These are phyloP conservation scores for Phlebopus sp. DNA, from an alignment of 1,284 basidiomycete genomes.

Conservation along the genomic window DNA sequence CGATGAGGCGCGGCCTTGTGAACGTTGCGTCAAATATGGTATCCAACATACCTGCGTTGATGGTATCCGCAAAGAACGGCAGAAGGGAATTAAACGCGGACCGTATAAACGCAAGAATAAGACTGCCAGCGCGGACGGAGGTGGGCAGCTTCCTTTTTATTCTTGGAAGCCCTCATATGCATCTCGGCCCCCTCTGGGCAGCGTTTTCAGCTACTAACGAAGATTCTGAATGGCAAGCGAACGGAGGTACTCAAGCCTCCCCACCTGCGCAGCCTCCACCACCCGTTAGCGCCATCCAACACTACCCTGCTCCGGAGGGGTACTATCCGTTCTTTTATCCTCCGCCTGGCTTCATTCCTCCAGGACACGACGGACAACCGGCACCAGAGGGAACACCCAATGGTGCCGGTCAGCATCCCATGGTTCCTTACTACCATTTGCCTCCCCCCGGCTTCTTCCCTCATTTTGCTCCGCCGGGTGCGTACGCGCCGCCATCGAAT, in stretches of 20 bases:
- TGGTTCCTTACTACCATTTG: slow-evolving; percentile 45
- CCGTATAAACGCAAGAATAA: slow-evolving; percentile 81
- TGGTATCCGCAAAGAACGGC: slow-evolving; percentile 77
- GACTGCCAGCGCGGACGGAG: slow-evolving; percentile 20
- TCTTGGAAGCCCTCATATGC: slow-evolving; percentile 12
- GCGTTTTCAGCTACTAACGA: slow-evolving; percentile 13
- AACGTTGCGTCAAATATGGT: slow-evolving; percentile 79
- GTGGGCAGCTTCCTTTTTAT: slow-evolving; percentile 14
- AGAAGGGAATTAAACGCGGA: slow-evolving; percentile 83
- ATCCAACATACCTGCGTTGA: slow-evolving; percentile 68
- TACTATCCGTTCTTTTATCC: slow-evolving; percentile 57
- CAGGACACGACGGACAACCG: slow-evolving; percentile 41
- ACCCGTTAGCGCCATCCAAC: slow-evolving; percentile 38
- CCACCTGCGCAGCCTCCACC: slow-evolving; percentile 32
- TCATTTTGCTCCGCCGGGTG: slow-evolving; percentile 23
- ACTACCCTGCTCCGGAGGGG: slow-evolving; percentile 44
- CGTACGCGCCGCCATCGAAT: slow-evolving; percentile 27
- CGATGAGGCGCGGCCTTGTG: slow-evolving; percentile 76
- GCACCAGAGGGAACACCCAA: slow-evolving; percentile 40
- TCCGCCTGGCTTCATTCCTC: slow-evolving; percentile 40
- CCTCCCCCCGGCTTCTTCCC: slow-evolving; percentile 38
- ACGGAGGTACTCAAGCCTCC: slow-evolving; percentile 25
- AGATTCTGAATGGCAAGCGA: slow-evolving; percentile 35
- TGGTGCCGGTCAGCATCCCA: slow-evolving; percentile 39
- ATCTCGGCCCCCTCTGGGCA: slow-evolving; percentile 11